Evolutionary conservation across 352 stramenopile species (phyloP).

Genomic region (Globisporangium abappressorium): DNA sequence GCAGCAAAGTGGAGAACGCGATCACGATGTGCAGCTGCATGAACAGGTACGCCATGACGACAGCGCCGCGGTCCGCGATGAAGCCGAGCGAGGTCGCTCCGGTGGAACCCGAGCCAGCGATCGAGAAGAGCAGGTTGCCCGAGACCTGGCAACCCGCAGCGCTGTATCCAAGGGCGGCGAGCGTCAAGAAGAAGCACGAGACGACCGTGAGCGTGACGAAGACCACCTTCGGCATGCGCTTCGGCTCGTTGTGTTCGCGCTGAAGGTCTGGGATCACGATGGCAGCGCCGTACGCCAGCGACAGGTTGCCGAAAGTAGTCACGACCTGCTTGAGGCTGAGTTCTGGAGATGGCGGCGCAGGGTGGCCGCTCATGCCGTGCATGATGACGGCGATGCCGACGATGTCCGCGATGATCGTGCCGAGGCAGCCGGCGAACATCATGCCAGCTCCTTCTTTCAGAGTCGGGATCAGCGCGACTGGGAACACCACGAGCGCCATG

Average conservation of each 20-base stretch:
- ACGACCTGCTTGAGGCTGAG: slow-evolving; percentile 39
- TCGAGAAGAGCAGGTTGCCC: slow-evolving; percentile 52
- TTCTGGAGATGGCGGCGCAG: slow-evolving; percentile 26
- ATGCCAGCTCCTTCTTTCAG: slow-evolving; percentile 39
- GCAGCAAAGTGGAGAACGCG: slow-evolving; percentile 41
- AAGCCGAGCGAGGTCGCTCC: slow-evolving; percentile 35
- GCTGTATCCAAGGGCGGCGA: slow-evolving; percentile 32
- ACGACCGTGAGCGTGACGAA: slow-evolving; percentile 35
- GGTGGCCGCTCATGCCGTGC: slow-evolving; percentile 33
- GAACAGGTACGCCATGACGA: slow-evolving; percentile 42
- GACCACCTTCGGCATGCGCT: slow-evolving; percentile 48
- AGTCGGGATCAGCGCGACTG: slow-evolving; percentile 38
- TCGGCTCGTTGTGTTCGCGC: slow-evolving; percentile 41
- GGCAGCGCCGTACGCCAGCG: slow-evolving; percentile 48
- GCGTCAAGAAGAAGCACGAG: slow-evolving; percentile 38
- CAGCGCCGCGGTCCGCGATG: slow-evolving; percentile 26
- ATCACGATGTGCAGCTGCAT: slow-evolving; percentile 60
- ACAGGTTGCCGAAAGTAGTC: slow-evolving; percentile 46
- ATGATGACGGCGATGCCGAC: slow-evolving; percentile 34
- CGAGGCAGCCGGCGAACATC: slow-evolving; percentile 36
- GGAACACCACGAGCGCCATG: slow-evolving; percentile 36
- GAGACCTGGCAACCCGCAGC: slow-evolving; percentile 42
- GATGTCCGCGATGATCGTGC: slow-evolving; percentile 41
- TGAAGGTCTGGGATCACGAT: slow-evolving; percentile 49
- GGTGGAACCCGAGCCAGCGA: slow-evolving; percentile 22